Percentiles rank a stretch among this genome's conserved stretches.
These are phyloP conservation scores for Lasiosphaeris hirsuta DNA, from an alignment of 495 filamentous ascomycete species.

Conservation along the genomic window DNA sequence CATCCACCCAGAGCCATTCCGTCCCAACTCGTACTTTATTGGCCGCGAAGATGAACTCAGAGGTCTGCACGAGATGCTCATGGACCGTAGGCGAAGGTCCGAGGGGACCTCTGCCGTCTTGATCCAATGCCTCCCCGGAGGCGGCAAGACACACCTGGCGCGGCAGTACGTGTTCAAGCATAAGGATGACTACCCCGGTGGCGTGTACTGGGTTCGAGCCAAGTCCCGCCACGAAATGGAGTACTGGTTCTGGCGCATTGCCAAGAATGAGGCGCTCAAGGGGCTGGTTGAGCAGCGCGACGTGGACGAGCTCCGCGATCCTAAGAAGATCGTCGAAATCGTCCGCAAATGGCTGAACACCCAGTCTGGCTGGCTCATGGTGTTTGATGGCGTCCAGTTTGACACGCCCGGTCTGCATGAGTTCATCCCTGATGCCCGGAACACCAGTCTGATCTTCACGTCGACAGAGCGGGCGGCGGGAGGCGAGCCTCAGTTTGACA, in stretches of 20 bases:
- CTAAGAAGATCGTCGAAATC: slow-evolving; percentile 53
- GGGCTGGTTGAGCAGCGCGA: slow-evolving; percentile 36
- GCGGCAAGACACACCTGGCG: slow-evolving; percentile 79
- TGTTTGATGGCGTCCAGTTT: slow-evolving; percentile 73
- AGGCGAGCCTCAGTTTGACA: slow-evolving; percentile 67
- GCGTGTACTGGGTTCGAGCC: slow-evolving; percentile 77
- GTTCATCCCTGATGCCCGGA: slow-evolving; percentile 66
- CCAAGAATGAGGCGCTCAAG: slow-evolving; percentile 58
- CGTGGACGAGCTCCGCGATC: slow-evolving; percentile 40
- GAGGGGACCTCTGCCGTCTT: slow-evolving; percentile 66
- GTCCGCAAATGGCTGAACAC: slow-evolving; percentile 69
- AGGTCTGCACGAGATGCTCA: slow-evolving; percentile 65
- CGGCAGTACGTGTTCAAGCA: slow-evolving; percentile 74
- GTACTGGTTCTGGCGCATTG: slow-evolving; percentile 73
- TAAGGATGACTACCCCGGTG: slow-evolving; percentile 63
- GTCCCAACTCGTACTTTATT: slow-evolving; percentile 73
- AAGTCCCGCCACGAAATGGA: slow-evolving; percentile 60
- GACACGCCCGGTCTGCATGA: slow-evolving; percentile 58
- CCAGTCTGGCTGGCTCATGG: slow-evolving; percentile 69
- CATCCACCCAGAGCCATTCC: slow-evolving; percentile 70
- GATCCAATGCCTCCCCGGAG: slow-evolving; percentile 70
- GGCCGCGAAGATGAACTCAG: slow-evolving; percentile 69
- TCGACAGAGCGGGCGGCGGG: slow-evolving; percentile 64
- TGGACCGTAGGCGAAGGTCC: slow-evolving; percentile 57
- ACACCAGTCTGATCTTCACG: slow-evolving; percentile 74